Base-by-base conservation (phyloP, 495 filamentous ascomycete genomes). In the Hyaloscypha finlandica region DNA sequence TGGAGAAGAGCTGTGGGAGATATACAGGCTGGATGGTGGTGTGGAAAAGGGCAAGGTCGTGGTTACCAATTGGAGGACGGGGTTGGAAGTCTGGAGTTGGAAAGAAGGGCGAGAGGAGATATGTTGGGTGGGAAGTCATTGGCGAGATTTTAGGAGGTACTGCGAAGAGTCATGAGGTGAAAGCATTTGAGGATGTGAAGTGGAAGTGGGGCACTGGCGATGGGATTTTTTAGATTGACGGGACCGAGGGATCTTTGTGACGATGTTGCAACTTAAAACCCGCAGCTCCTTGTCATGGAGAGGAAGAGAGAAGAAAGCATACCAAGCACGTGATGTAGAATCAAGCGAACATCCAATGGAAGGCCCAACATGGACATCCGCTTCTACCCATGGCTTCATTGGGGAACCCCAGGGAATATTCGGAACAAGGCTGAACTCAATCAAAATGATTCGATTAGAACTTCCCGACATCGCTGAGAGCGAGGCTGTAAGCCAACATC, bases 41-140 rank as follows among this genome's bases (percentile, higher is more conserved):
- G 31, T 33, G 29, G 57, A 22, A 19, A 35, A 61, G 33, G 31
- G 33, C 14, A 61, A 45, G 32, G 29, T 61, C 20, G 30, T 48
- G 59, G 37, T 48, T 20, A 29, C 16, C 4, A 48, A 61, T 61
- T 12, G 33, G 14, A 42, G 22, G n/a, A 14, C 22, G 16, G 59
- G 59, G 59, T 61, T 32, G 4, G 37, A 25, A 20, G n/a, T 61
- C 3, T 45, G 59, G 35, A 61, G 37, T 61, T 16, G 59, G 37
- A 61, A 30, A 8, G 59, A 61, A 14, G 35, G 59, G 59, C 11
- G 59, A 61, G 59, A 39, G 59, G 16, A 61, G 59, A 48, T 61
- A 61, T 33, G 30, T 3, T 16, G 45, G 30, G 11, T 33, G 19
- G 61, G 51, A 63, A n/a, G 45, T 31, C 5, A 29, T 22, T 31